These are phyloP conservation scores for Poteriospumella lacustris DNA, from an alignment of 108 stramenopile species.

Conservation along the genomic window DNA sequence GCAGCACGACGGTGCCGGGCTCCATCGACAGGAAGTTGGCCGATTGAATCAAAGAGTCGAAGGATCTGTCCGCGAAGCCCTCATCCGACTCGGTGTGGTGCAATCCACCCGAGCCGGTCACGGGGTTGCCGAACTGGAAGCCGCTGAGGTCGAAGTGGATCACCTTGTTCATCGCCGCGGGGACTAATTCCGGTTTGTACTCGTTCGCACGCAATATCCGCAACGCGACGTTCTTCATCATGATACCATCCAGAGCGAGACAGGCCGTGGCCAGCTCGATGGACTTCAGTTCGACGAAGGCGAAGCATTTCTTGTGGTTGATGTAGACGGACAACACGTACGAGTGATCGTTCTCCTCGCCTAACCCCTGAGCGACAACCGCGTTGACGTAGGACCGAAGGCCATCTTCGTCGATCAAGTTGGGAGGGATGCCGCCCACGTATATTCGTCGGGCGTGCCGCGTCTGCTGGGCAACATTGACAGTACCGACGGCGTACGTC, in stretches of 20 bases:
- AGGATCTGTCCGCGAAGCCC: neutral
- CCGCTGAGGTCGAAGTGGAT: neutral
- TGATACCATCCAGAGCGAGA: conserved; percentile 80
- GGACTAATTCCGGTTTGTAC: conserved; percentile 79
- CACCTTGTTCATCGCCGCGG: conserved; percentile 35
- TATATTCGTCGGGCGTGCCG: conserved; percentile 89
- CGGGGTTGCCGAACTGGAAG: conserved; percentile 8
- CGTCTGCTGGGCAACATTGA: conserved; percentile 44
- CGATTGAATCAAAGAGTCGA: neutral
- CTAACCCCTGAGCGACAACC: conserved; percentile 59
- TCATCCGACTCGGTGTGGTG: neutral
- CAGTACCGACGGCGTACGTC: neutral
- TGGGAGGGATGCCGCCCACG: conserved; percentile 71
- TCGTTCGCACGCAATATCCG: conserved; percentile 93
- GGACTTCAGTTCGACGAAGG: conserved; percentile 88
- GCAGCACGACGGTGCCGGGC: neutral
- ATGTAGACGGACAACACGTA: conserved; percentile 87
- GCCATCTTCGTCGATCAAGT: conserved; percentile 63
- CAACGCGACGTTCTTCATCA: conserved; percentile 67
- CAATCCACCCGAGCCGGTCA: no score
- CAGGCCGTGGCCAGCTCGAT: conserved; percentile 88
- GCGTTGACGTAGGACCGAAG: conserved; percentile 72
- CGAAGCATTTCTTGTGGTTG: conserved; percentile 82
- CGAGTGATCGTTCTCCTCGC: conserved; percentile 45
- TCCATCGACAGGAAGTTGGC: neutral